A percentile compares a stretch with the other conserved stretches of the same genome.
These are phyloP conservation scores for Trichoderma sp. DNA, from an alignment of 2,329 filamentous ascomycete species.

Conservation along the genomic window DNA sequence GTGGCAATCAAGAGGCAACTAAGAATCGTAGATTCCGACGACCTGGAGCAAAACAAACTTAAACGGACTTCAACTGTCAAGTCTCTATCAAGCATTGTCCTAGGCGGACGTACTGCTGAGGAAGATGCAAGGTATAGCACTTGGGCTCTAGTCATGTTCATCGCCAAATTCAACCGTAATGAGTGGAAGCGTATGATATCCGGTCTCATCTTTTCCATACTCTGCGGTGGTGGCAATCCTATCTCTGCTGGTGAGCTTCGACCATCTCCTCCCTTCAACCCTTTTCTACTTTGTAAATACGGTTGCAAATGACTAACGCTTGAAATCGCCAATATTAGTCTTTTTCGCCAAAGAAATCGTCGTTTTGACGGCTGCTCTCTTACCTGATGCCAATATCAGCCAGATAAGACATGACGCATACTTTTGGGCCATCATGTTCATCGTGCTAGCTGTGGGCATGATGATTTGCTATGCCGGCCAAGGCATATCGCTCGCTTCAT, in stretches of 20 bases:
- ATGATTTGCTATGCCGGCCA: conserved; percentile 69
- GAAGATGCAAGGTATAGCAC: conserved; percentile 62
- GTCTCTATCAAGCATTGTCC: conserved; percentile 69
- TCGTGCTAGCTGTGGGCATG: conserved; percentile 76
- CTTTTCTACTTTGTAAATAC: background rate
- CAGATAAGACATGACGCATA: conserved; percentile 69
- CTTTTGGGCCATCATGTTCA: conserved; percentile 88
- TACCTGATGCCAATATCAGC: conserved; percentile 50
- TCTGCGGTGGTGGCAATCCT: conserved; percentile 81
- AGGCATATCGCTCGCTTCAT: conserved; percentile 76
- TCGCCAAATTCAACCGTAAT: conserved; percentile 73
- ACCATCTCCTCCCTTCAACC: background rate
- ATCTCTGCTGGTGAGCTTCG: conserved; percentile 40
- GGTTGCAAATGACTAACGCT: background rate
- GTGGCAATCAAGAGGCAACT: conserved; percentile 52
- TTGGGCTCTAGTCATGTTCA: conserved; percentile 76
- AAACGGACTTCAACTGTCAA: conserved; percentile 57
- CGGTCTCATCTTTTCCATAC: conserved; percentile 71
- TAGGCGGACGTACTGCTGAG: conserved; percentile 57
- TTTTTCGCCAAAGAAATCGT: conserved; percentile 89
- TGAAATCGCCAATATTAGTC: conserved; percentile 44
- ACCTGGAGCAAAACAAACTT: conserved; percentile 57
- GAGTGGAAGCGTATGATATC: conserved; percentile 73
- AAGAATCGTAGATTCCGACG: conserved; percentile 48
- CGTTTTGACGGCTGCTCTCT: conserved; percentile 60